A percentile compares a stretch with the other conserved stretches of the same genome.
phyloP scores from a whole-genome alignment of 495 filamentous ascomycete species.

The Penicillium malachiteum region DNA sequence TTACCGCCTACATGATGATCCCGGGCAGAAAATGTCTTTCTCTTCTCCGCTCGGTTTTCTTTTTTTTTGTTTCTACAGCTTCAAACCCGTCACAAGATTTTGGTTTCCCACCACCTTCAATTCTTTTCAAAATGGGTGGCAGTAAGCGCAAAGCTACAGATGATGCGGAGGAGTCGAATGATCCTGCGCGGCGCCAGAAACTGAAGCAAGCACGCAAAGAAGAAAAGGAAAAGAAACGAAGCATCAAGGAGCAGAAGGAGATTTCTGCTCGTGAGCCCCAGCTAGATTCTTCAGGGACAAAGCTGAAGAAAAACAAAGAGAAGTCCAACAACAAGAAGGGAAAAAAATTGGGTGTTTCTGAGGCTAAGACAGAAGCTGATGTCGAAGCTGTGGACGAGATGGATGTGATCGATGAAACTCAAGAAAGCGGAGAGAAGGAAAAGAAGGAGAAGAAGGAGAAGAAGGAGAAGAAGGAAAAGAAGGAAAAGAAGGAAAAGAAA shows the following conservation, averaged over 20 bases:
- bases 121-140: slow-evolving; percentile 34
- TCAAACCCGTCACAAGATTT: slow-evolving; percentile 5
- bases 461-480: slow-evolving; percentile 7
- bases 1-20: slow-evolving; percentile 21
- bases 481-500: slow-evolving; percentile 7
- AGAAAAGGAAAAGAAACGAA: slow-evolving; percentile 14
- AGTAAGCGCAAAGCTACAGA: slow-evolving; percentile 48
- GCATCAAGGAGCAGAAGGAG: slow-evolving; percentile 15
- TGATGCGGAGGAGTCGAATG: slow-evolving; percentile 23
- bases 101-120: neutral
- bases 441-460: slow-evolving; percentile 23
- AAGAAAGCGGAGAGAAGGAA: slow-evolving; percentile 4
- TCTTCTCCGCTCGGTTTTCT: slow-evolving; percentile 32
- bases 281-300: neutral
- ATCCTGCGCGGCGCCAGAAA: slow-evolving; percentile 41
- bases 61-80: slow-evolving; percentile 8
- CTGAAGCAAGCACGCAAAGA: slow-evolving; percentile 35
- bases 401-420: slow-evolving; percentile 1
- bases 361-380: neutral
- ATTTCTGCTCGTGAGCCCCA: neutral
- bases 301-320: slow-evolving; percentile 18
- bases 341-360: slow-evolving; percentile 3
- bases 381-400: slow-evolving; percentile 4
- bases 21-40: slow-evolving; percentile 28
- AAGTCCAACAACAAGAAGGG: slow-evolving; percentile 8